Percentiles rank a stretch among this genome's conserved stretches.
phyloP scores from a whole-genome alignment of 164 flowering plant species.

The Tetrastigma voinierianum region DNA sequence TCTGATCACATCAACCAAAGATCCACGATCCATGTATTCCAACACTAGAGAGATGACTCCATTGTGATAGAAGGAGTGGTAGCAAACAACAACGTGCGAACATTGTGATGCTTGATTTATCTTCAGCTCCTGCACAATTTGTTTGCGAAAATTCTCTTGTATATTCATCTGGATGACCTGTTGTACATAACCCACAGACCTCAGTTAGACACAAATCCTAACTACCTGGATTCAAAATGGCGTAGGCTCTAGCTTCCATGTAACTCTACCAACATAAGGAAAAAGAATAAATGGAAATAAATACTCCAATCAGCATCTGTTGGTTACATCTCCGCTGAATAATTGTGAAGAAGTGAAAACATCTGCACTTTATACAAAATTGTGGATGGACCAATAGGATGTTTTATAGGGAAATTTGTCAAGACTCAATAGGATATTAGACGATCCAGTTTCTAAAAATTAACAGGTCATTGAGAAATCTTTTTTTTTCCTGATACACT shows the following conservation, averaged over 20 bases:
- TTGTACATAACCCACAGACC: constrained; percentile 1
- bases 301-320: no score
- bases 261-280: no score
- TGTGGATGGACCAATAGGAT: no score
- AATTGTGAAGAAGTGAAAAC: no score
- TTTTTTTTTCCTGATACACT: background rate
- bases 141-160: constrained; percentile 92
- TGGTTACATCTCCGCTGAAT: no score
- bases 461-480: background rate
- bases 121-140: constrained; percentile 94
- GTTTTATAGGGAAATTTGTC: no score
- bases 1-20: constrained; percentile 76
- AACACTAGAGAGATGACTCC: constrained; percentile 93
- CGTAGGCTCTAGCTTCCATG: no score
- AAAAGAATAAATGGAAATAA: no score
- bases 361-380: no score
- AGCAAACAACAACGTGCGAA: constrained; percentile 79
- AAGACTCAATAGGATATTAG: no score
- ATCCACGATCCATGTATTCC: constrained; percentile 99
- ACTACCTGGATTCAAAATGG: background rate
- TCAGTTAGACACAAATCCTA: background rate
- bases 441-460: no score
- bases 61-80: constrained; percentile 95
- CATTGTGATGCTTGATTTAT: constrained; percentile 92
- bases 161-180: constrained; percentile 96